A percentile compares a stretch with the other conserved stretches of the same genome.
phyloP scores from a whole-genome alignment of 768 basidiomycete genomes.

The Trametes cingulata region DNA sequence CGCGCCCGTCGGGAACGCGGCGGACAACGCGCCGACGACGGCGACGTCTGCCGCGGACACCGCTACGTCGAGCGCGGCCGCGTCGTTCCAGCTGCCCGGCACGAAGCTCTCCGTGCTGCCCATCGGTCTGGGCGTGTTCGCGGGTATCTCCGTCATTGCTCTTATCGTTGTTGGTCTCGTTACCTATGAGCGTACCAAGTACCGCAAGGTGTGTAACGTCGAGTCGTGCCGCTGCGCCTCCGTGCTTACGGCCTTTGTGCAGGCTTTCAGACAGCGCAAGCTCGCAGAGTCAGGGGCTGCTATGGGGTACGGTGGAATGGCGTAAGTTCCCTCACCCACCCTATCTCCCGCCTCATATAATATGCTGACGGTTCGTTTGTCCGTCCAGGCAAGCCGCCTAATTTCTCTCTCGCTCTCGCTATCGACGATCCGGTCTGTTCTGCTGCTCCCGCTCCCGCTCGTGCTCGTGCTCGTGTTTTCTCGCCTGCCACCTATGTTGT shows the following conservation, averaged over 20 bases:
- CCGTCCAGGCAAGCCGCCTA: constrained; percentile 21
- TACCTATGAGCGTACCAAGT: constrained; percentile 85
- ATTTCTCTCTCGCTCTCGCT: constrained; percentile 12
- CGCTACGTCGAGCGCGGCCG: constrained; percentile 31
- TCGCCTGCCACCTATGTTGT: background rate
- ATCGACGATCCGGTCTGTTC: constrained; percentile 5
- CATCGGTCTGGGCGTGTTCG: constrained; percentile 81
- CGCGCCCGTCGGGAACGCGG: constrained; percentile 4
- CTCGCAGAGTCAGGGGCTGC: constrained; percentile 61
- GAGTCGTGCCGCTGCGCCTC: background rate
- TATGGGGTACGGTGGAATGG: constrained; percentile 63
- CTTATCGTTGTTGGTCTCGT: constrained; percentile 81
- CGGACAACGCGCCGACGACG: background rate
- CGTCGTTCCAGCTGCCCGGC: constrained; percentile 67
- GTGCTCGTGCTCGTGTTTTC: background rate
- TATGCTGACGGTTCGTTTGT: background rate
- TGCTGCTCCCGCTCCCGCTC: constrained; percentile 11
- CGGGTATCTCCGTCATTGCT: constrained; percentile 82
- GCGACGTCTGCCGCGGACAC: constrained; percentile 34
- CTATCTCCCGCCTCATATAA: background rate
- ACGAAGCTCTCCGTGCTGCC: constrained; percentile 74
- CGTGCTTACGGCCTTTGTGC: constrained; percentile 4
- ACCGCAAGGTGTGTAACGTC: constrained; percentile 64
- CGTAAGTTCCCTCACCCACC: constrained; percentile 26
- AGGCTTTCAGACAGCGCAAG: constrained; percentile 77